Base-by-base conservation (phyloP, 805 yeast species). In the Saccharomycopsis selenospora region DNA sequence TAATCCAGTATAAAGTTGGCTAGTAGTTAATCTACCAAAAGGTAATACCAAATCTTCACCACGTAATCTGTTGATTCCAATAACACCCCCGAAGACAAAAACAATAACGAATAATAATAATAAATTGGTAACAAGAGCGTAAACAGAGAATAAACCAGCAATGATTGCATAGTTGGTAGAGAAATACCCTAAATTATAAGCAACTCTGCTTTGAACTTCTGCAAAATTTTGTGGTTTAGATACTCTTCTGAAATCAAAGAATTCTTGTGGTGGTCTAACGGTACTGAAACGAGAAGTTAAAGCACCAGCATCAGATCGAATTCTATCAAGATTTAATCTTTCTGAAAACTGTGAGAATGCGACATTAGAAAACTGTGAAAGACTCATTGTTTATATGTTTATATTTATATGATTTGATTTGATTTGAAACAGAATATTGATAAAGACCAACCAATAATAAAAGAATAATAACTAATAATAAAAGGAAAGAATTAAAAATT, bases 161-260 rank as follows among this genome's bases (percentile, higher is more conserved):
- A 93, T 76, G 41, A 84, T 68, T 48, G 81, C 75, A 67, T 93
- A 93, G 69, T 93, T 93, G 47, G 95, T 82, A 50, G 87, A 81
- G 68, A 80, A 93, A 69, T 91, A 85, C 42, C 86, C 80, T 65
- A 93, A 69, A 67, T 93, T 93, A 73, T 79, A 93, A 41, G 83
- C 69, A 38, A 91, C 87, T 65, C 99, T 80, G 57, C 85, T 78
- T 69, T 93, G 99, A 45, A 85, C 71, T 57, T 93, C 99, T 43
- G 84, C 80, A 64, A 89, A 84, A 66, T 88, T 89, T 47, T 77
- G 80, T 18, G 99, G 99, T 64, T 88, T 89, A 30, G 95, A 85
- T 53, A 93, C 66, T 63, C 95, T 82, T 66, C 89, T 85, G 61
- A 85, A 67, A 64, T 93, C 97, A 61, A 93, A 87, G 63, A 93